Evolutionary conservation across 345 rosid genomes (phyloP), one percentile per base, ranked within the genome.

Genomic region (Pugionium cornutum): DNA sequence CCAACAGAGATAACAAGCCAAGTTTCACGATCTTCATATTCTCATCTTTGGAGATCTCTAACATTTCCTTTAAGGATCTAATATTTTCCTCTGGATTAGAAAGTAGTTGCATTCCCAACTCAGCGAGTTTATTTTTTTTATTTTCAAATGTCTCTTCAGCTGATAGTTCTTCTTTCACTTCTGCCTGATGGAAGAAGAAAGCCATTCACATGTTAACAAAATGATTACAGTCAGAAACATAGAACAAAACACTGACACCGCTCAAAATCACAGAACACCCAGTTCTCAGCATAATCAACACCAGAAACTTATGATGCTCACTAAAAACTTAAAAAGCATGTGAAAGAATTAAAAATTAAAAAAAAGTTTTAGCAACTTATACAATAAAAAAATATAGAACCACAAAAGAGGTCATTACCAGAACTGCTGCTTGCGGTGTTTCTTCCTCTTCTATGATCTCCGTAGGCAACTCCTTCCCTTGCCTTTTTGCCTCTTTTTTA

Each of bases 81-180:
- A 94, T 86, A 66, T 78, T 85, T 51, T 91, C 78, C 75, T 90
- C 89, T 5, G 97, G 97, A 77, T 83, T 84, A 47, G 91, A 78
- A 68, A 85, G 87, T 71, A 94, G 77, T 37, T 80, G 69, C 67
- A 81, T 71, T 72, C 97, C 97, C 48, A 90, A 77, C 79, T 88
- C 97, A 4, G 97, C 99, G 36, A 94, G 88, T 70, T 78, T 87
- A 55, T 35, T 73, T 70, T 83, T 91, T 64, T 80, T 90, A 37
- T 64, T 80, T 65, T 85, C 89, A 81, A 82, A 79, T 9, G 81
- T 62, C 70, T 87, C 95, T 77, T 84, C 95, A 53, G 87, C 92
- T 0, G 92, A 78, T 50, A 94, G 80, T 68, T 94, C 97, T 72
- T 88, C 81, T 80, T 86, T 82, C 74, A 94, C 89, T 78, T 91